Percentiles rank a stretch among this genome's conserved stretches.
Conservation (phyloP, 352 stramenopile genomes). For the Phytophthora aleatoria region DNA sequence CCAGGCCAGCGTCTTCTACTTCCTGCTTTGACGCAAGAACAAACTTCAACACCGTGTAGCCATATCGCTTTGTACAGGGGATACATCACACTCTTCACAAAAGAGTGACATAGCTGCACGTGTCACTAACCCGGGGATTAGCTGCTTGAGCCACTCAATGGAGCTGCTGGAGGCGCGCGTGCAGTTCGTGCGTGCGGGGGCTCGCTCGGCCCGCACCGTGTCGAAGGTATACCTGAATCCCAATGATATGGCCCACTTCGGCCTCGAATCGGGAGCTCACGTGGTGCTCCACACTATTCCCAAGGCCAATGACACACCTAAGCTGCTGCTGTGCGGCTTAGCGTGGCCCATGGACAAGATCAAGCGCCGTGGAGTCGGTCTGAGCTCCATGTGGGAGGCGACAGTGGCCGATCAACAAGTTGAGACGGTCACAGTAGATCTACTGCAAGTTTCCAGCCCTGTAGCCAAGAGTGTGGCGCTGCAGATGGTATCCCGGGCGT, state of each 20-base stretch:
- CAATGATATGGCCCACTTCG: slow-evolving; percentile 47
- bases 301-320: background rate
- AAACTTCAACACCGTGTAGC: background rate
- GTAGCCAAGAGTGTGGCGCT: slow-evolving; percentile 39
- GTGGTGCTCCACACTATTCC: slow-evolving; percentile 37
- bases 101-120: slow-evolving; percentile 1
- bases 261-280: slow-evolving; percentile 44
- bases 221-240: slow-evolving; percentile 77
- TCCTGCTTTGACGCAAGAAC: slow-evolving; percentile 20
- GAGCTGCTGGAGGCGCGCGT: slow-evolving; percentile 41
- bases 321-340: slow-evolving; percentile 63
- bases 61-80: slow-evolving; percentile 20
- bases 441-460: slow-evolving; percentile 21
- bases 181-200: slow-evolving; percentile 65
- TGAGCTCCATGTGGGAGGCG: slow-evolving; percentile 79
- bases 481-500: slow-evolving; percentile 42
- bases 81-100: slow-evolving; percentile 11
- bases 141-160: slow-evolving; percentile 21
- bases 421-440: slow-evolving; percentile 33
- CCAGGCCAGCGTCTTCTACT: slow-evolving; percentile 17
- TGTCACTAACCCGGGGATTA: slow-evolving; percentile 27
- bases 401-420: slow-evolving; percentile 31
- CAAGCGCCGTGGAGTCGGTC: slow-evolving; percentile 59
- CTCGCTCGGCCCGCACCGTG: slow-evolving; percentile 56
- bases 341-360: slow-evolving; percentile 80